Percentiles rank a stretch among this genome's conserved stretches.
Evolutionary conservation across 495 filamentous ascomycete species (phyloP).

Genomic region (Ascobolus immersus): DNA sequence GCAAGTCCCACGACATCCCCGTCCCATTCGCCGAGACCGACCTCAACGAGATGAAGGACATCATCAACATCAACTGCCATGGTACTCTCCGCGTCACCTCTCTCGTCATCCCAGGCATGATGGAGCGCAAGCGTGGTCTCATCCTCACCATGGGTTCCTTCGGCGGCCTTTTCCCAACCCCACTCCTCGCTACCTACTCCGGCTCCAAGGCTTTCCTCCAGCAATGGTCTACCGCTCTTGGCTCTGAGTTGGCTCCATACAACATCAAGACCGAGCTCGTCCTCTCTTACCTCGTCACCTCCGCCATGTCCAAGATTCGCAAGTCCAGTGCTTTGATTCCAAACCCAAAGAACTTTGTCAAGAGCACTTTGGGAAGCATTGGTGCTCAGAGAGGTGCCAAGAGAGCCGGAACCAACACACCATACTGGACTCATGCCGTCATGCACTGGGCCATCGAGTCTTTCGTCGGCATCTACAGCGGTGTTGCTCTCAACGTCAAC

Average conservation of each 20-base stretch:
- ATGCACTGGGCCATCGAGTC: conserved; percentile 65
- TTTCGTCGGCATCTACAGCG: conserved; percentile 39
- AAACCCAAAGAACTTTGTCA: conserved; percentile 58
- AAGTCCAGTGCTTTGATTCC: conserved; percentile 51
- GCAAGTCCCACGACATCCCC: conserved; percentile 75
- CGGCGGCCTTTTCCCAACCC: conserved; percentile 70
- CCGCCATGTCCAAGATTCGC: conserved; percentile 88
- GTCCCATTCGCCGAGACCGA: conserved; percentile 63
- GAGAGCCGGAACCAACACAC: conserved; percentile 60
- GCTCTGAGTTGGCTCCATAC: conserved; percentile 50
- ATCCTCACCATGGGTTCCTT: conserved; percentile 96
- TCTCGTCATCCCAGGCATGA: conserved; percentile 63
- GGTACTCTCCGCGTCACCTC: conserved; percentile 70
- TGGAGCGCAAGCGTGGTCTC: conserved; percentile 53
- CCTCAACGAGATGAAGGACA: conserved; percentile 53
- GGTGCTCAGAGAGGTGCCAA: conserved; percentile 50
- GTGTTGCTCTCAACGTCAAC: conserved; percentile 39
- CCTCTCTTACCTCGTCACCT: conserved; percentile 73
- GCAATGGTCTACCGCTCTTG: conserved; percentile 76
- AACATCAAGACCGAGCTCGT: conserved; percentile 68
- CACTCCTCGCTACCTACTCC: conserved; percentile 84
- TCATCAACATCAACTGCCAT: conserved; percentile 81
- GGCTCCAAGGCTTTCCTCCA: conserved; percentile 96
- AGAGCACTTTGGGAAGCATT: conserved; percentile 51
- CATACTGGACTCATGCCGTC: conserved; percentile 72